Base-by-base conservation (phyloP, 1,284 basidiomycete genomes). In the Cutaneotrichosporon sp. region DNA sequence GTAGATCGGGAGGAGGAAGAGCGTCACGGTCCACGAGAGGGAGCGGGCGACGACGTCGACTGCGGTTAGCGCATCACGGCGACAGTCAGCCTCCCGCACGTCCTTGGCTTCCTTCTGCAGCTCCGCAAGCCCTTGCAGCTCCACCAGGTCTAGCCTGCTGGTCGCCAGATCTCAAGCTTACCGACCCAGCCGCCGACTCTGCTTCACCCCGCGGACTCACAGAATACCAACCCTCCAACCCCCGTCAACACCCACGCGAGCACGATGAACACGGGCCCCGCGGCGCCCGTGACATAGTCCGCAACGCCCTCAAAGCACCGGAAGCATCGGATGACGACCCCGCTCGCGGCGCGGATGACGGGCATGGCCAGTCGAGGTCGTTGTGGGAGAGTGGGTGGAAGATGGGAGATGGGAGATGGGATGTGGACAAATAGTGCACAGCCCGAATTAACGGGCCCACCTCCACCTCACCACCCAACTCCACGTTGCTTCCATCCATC, bases 191-290 rank as follows among this genome's bases (percentile, higher is more conserved):
- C n/a, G n/a, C n/a, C n/a, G n/a, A n/a, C n/a, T n/a, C n/a, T n/a
- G n/a, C n/a, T n/a, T n/a, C n/a, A n/a, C n/a, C n/a, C n/a, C n/a
- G n/a, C n/a, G n/a, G 25, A 53, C 89, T 78, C 70, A 95, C 92
- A 93, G 77, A 97, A 98, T 64, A 86, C 87, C 64, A 92, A 69
- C 0, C 86, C 83, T 25, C 91, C 92, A 0, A 83, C 73, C 3
- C 82, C 78, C 42, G 95, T 87, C 47, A 98, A 83, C 7, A 87
- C 67, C 66, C 88, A 82, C 16, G 92, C 94, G 25, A 94, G 81
- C 0, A 80, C 84, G 55, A 98, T 86, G 77, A 98, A 98, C 69
- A 90, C 85, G 0, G 94, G 94, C 0, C 95, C 95, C 16, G 92
- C 94, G 55, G 89, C 87, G 61, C 93, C 92, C 0, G 92, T 97